Conservation (phyloP, 1,284 basidiomycete species). For the Hortiboletus rubellus region DNA sequence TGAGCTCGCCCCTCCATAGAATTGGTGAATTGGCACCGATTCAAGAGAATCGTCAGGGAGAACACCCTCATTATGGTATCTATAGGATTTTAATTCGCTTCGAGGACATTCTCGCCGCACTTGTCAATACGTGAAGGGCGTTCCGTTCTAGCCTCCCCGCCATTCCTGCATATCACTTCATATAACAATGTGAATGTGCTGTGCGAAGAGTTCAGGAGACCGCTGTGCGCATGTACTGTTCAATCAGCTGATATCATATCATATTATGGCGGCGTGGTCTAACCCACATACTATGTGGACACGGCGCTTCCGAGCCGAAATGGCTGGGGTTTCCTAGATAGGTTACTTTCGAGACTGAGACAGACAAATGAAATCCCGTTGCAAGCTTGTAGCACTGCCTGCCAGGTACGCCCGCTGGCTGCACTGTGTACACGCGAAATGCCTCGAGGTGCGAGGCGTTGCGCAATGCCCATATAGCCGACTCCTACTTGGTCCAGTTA, state of each 20-base stretch:
- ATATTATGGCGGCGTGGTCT: not conserved
- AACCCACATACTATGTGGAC: not conserved
- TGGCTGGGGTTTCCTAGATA: not conserved
- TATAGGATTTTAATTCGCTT: conserved; percentile 22
- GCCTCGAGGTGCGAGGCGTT: conserved; percentile 27
- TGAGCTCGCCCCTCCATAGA: conserved; percentile 49
- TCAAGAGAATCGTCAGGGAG: conserved; percentile 50
- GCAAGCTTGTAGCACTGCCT: conserved; percentile 20
- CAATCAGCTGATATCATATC: not conserved
- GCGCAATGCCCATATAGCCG: conserved; percentile 20
- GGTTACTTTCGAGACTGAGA: not conserved
- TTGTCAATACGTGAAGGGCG: not conserved
- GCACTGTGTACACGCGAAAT: conserved; percentile 24
- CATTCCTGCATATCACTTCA: not conserved
- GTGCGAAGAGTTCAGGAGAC: not conserved
- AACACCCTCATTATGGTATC: conserved; percentile 36
- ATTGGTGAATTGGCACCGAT: conserved; percentile 44
- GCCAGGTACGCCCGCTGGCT: conserved; percentile 17
- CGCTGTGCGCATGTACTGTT: not conserved
- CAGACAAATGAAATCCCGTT: not conserved
- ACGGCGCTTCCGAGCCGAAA: not conserved
- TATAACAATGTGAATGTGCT: not conserved
- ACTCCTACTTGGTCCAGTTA: conserved; percentile 13
- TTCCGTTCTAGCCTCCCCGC: too few species aligned
- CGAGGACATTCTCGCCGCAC: not conserved